These are phyloP conservation scores for Phanerodontia chrysosporium DNA, from an alignment of 768 basidiomycete genomes.

Conservation along the genomic window DNA sequence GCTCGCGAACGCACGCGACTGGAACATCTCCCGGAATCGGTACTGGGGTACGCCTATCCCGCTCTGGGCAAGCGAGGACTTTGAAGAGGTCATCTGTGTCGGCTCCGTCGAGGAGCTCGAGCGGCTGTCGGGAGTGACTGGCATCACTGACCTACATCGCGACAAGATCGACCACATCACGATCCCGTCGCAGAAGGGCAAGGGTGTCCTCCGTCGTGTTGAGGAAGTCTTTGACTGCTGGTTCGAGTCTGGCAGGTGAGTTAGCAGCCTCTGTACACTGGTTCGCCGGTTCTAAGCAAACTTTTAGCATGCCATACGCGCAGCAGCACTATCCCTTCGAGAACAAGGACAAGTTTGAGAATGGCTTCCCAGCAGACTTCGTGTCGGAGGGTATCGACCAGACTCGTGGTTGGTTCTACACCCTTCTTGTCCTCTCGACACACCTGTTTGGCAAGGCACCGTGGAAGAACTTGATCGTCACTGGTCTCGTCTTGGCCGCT, in stretches of 20 bases:
- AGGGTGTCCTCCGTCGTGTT: slow-evolving; percentile 81
- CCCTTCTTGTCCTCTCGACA: slow-evolving; percentile 91
- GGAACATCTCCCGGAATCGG: slow-evolving; percentile 98
- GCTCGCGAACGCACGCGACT: slow-evolving; percentile 97
- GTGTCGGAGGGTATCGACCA: slow-evolving; percentile 98
- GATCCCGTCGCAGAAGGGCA: slow-evolving; percentile 88
- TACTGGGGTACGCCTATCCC: slow-evolving; percentile 99
- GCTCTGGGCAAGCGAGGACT: slow-evolving; percentile 91
- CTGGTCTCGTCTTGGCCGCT: slow-evolving; percentile 93
- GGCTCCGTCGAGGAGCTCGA: slow-evolving; percentile 89
- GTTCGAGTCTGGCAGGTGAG: slow-evolving; percentile 98
- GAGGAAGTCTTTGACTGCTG: slow-evolving; percentile 99
- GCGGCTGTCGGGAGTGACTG: slow-evolving; percentile 73
- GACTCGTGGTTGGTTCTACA: slow-evolving; percentile 98
- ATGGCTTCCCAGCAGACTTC: slow-evolving; percentile 90
- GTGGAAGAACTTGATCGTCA: slow-evolving; percentile 97
- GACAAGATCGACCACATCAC: slow-evolving; percentile 96
- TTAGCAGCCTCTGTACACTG: neutral
- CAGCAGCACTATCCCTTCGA: slow-evolving; percentile 98
- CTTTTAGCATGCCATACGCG: slow-evolving; percentile 91
- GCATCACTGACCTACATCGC: slow-evolving; percentile 87
- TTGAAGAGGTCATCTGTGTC: slow-evolving; percentile 85
- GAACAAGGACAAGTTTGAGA: slow-evolving; percentile 84
- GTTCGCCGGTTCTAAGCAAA: neutral
- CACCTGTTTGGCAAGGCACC: slow-evolving; percentile 91